Evolutionary conservation across 192 early-diverging fungal species (phyloP).

Genomic region (Entrophospora sp.): DNA sequence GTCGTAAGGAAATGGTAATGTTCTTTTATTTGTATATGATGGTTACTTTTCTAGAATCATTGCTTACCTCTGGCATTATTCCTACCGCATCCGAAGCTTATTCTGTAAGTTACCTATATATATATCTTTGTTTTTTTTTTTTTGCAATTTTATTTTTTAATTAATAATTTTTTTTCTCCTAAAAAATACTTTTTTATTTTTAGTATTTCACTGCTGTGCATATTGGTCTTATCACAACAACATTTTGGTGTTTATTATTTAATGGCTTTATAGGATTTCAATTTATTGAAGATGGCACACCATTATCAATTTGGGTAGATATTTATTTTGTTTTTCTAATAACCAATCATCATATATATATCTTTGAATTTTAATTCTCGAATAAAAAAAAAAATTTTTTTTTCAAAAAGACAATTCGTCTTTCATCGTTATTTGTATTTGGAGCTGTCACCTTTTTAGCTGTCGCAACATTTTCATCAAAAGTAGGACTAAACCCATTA

Average conservation of each 20-base stretch:
- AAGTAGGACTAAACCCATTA: conserved; percentile 40
- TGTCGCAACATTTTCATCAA: conserved; percentile 55
- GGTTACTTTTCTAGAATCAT: too few relatives aligned
- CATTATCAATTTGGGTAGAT: conserved; percentile 79
- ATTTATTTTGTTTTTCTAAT: too few relatives aligned
- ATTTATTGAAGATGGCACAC: conserved; percentile 80
- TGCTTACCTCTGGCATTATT: conserved; percentile 70
- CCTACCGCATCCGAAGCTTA: conserved; percentile 55
- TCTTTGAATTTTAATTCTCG: too few relatives aligned
- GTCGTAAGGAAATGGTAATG: conserved; percentile 85
- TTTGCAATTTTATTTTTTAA: conserved; percentile 8
- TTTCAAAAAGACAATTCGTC: conserved; percentile 56
- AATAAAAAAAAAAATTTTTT: not conserved
- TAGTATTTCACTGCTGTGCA: conserved; percentile 69
- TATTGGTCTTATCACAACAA: conserved; percentile 60
- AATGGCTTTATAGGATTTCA: conserved; percentile 87
- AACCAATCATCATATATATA: too few relatives aligned
- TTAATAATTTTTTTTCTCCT: too few relatives aligned
- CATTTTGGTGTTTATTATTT: conserved; percentile 69
- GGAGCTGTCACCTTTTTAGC: conserved; percentile 50
- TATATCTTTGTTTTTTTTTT: not conserved
- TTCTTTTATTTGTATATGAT: too few relatives aligned
- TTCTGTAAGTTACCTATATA: conserved; percentile 37
- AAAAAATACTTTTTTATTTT: too few relatives aligned
- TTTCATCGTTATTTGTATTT: conserved; percentile 64